Conservation (phyloP, 306 rosid species). For the apple (Malus domestica) region DNA sequence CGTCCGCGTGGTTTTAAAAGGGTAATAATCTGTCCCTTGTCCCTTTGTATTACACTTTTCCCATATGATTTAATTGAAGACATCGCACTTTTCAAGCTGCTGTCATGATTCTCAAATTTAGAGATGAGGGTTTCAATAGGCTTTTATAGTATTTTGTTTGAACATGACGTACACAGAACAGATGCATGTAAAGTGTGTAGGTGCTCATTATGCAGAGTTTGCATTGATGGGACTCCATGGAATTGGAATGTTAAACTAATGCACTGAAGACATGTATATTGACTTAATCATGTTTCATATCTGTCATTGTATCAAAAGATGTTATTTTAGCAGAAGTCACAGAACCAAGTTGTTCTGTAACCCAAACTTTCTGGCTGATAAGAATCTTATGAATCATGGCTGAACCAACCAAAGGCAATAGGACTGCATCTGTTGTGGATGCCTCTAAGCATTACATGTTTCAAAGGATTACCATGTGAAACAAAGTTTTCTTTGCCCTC, state of each 20-base stretch:
- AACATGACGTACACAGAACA: not conserved
- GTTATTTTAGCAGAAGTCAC: not conserved
- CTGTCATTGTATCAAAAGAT: not conserved
- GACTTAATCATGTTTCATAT: not conserved
- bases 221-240: not conserved
- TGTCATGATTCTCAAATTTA: not conserved
- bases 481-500: not conserved
- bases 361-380: not conserved
- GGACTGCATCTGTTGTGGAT: not conserved
- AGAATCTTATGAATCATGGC: not conserved
- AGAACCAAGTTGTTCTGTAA: not conserved
- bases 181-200: not conserved
- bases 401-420: not conserved
- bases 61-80: not conserved
- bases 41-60: not conserved
- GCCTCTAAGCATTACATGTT: not conserved
- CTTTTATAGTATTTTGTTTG: not conserved
- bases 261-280: not conserved
- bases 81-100: not conserved
- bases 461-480: not conserved
- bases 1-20: constrained; percentile 76
- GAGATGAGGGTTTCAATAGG: too few species aligned
- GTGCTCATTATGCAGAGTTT: not conserved
- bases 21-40: constrained; percentile 29
- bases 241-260: not conserved